phyloP scores from a whole-genome alignment of 139 green algal species.

The Tetraselmis striata region DNA sequence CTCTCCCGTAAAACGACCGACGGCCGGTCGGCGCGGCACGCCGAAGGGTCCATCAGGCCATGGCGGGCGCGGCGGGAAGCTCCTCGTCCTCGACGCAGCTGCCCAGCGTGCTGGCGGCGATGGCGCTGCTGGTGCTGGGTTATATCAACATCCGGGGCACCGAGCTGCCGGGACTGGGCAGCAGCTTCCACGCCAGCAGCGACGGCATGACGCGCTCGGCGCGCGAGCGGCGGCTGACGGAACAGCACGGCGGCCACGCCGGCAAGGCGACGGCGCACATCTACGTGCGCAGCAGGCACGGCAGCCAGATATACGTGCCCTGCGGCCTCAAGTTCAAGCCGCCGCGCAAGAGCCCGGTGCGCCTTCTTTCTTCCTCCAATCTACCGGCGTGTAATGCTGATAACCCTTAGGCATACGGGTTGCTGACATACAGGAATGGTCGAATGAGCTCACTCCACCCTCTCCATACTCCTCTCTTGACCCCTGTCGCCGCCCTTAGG shows the following conservation, averaged over 20 bases:
- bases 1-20: too few relatives aligned
- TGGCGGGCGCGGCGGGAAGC: background rate
- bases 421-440: too few relatives aligned
- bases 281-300: background rate
- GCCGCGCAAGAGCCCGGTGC: background rate
- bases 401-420: too few relatives aligned
- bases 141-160: background rate
- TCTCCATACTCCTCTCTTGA: too few relatives aligned
- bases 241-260: background rate
- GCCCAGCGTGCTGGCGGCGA: background rate
- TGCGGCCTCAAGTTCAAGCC: background rate
- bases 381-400: too few relatives aligned
- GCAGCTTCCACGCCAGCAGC: background rate
- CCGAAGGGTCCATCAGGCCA: too few relatives aligned
- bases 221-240: background rate
- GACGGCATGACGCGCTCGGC: background rate
- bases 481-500: too few relatives aligned
- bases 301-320: background rate
- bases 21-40: too few relatives aligned
- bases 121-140: background rate
- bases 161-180: background rate
- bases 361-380: too few relatives aligned
- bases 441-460: too few relatives aligned
- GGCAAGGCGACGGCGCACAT: background rate
- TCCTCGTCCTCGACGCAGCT: too few relatives aligned